These are phyloP conservation scores for Erodium maritimum DNA, from an alignment of 345 rosid genomes.

Conservation along the genomic window DNA sequence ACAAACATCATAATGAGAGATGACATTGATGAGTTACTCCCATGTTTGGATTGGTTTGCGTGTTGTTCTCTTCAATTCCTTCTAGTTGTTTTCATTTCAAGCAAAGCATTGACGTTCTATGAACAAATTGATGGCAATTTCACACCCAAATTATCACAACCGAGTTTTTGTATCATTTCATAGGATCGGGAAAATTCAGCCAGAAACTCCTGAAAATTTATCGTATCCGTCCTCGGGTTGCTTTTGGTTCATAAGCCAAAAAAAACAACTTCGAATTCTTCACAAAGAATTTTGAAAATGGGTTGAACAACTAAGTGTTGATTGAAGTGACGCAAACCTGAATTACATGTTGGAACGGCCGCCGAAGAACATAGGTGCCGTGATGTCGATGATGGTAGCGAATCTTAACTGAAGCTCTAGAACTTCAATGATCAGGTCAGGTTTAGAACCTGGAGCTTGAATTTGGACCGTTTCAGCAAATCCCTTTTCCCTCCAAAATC, in stretches of 20 bases:
- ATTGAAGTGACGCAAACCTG: neutral
- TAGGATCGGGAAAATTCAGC: neutral
- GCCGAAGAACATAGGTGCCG: slow-evolving; percentile 6
- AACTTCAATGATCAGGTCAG: too few species aligned
- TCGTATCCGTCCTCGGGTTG: too few species aligned
- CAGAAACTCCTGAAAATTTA: too few species aligned
- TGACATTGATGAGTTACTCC: slow-evolving; percentile 42
- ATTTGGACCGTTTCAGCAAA: too few species aligned
- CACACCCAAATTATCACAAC: neutral
- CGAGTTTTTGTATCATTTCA: neutral
- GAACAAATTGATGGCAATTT: slow-evolving; percentile 45
- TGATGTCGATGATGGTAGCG: slow-evolving; percentile 4
- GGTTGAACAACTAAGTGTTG: too few species aligned
- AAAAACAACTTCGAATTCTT: too few species aligned
- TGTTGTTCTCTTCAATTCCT: slow-evolving; percentile 44
- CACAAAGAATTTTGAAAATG: too few species aligned
- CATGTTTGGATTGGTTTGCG: too few species aligned
- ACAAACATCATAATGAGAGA: slow-evolving; percentile 56
- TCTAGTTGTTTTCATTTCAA: slow-evolving; percentile 42
- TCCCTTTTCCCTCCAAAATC: slow-evolving; percentile 5
- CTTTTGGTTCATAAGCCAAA: too few species aligned
- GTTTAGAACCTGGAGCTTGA: too few species aligned
- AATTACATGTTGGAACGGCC: neutral
- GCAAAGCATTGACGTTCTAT: slow-evolving; percentile 49
- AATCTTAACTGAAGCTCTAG: too few species aligned